phyloP scores from a whole-genome alignment of 2,329 filamentous ascomycete genomes.

The Cryphonectria radicalis region DNA sequence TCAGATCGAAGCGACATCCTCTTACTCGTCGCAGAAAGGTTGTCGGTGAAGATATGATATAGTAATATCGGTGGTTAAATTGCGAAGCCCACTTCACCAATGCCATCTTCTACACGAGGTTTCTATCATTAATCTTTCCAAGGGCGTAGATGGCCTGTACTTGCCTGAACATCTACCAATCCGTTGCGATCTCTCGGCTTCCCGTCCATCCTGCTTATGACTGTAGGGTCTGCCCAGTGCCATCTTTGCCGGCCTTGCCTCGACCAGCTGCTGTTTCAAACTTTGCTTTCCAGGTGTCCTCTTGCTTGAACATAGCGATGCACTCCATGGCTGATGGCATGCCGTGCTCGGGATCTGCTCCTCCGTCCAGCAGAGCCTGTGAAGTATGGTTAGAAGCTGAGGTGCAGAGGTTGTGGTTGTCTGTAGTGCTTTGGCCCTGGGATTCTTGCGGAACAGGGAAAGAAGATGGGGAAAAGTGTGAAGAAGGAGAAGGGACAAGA shows the following conservation, averaged over 20 bases:
- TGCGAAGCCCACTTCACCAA: background rate
- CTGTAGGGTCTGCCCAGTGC: background rate
- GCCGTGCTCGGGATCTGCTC: conserved; percentile 59
- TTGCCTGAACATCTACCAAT: background rate
- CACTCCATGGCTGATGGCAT: conserved; percentile 54
- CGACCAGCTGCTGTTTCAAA: conserved; percentile 55
- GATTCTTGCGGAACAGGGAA: background rate
- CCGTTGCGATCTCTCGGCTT: background rate
- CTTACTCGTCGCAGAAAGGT: background rate
- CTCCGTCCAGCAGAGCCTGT: conserved; percentile 53
- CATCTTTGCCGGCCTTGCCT: conserved; percentile 43
- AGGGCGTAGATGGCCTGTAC: background rate
- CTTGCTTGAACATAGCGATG: conserved; percentile 56
- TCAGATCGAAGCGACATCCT: background rate
- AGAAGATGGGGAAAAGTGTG: background rate
- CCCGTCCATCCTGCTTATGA: background rate
- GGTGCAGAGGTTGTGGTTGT: background rate
- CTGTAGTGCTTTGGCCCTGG: background rate
- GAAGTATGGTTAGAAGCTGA: background rate
- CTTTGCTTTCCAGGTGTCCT: conserved; percentile 52
- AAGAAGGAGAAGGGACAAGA: background rate
- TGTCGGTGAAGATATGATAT: too few species aligned
- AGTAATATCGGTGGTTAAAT: too few species aligned
- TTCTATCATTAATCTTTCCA: background rate
- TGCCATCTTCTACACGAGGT: background rate